Percentiles rank a stretch among this genome's conserved stretches.
These are phyloP conservation scores for Bipolaris zeicola DNA, from an alignment of 2,329 filamentous ascomycete species.

Conservation along the genomic window DNA sequence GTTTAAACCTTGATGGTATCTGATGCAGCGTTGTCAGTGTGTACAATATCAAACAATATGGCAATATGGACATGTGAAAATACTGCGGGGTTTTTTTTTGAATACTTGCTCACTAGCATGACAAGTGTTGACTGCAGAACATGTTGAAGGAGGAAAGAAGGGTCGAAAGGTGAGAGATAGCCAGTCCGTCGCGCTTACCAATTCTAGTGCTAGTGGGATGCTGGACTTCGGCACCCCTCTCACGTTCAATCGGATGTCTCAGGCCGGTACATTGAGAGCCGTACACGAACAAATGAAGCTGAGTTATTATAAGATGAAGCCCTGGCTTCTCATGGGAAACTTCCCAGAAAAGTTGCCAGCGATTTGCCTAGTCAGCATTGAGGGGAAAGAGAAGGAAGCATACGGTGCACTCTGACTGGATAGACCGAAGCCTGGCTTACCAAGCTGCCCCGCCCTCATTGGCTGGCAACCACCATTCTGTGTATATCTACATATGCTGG, in stretches of 20 bases:
- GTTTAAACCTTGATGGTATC: neutral
- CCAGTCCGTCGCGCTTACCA: slow-evolving; percentile 3
- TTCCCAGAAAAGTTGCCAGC: neutral
- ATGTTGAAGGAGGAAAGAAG: neutral
- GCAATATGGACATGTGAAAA: neutral
- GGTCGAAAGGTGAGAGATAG: neutral
- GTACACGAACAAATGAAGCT: neutral
- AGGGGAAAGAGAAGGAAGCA: slow-evolving; percentile 2
- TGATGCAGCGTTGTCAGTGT: neutral
- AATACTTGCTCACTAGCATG: neutral
- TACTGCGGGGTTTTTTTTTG: neutral
- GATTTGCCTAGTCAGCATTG: neutral
- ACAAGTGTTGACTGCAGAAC: neutral
- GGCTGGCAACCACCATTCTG: neutral
- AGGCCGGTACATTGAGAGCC: neutral
- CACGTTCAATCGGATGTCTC: slow-evolving; percentile 7
- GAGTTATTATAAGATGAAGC: neutral
- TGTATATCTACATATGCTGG: neutral
- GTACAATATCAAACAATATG: neutral
- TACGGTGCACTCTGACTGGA: slow-evolving; percentile 4
- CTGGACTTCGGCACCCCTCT: slow-evolving; percentile 16
- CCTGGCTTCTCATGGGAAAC: neutral
- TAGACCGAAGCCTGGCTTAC: slow-evolving; percentile 8
- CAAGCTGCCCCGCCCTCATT: slow-evolving; percentile 1
- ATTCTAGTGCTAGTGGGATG: slow-evolving; percentile 1